A percentile compares a stretch with the other conserved stretches of the same genome.
These are phyloP conservation scores for Penicillium capsulatum DNA, from an alignment of 2,329 filamentous ascomycete genomes.

Conservation along the genomic window DNA sequence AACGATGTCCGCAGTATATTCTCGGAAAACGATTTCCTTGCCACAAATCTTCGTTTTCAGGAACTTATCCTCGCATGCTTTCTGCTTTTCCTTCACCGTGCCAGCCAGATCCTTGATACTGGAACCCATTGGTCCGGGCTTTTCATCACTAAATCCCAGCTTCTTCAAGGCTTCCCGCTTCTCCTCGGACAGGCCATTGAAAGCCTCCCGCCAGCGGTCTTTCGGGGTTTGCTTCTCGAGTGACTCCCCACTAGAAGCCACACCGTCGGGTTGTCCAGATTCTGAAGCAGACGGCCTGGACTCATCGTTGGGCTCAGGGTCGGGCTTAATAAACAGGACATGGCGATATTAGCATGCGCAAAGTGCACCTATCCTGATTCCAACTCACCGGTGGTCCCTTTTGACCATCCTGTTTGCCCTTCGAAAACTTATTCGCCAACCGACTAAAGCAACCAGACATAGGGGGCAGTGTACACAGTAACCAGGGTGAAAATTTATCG, in stretches of 20 bases:
- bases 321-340: no score
- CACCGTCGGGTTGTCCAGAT: no score
- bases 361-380: no score
- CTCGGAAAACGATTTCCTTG: conserved; percentile 8
- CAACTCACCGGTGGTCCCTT: no score
- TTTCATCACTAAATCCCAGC: conserved; percentile 3
- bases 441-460: no score
- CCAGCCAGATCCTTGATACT: conserved; percentile 5
- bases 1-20: conserved; percentile 14
- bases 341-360: no score
- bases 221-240: neutral
- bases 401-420: no score
- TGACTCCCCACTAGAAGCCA: neutral
- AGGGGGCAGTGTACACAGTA: no score
- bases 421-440: no score
- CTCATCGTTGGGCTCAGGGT: no score
- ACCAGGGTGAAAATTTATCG: no score
- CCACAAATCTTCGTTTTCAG: conserved; percentile 8
- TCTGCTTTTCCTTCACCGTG: conserved; percentile 4
- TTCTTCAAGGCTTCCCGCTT: conserved; percentile 4
- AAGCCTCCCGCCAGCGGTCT: conserved; percentile 1
- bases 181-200: neutral
- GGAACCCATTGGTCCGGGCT: conserved; percentile 1
- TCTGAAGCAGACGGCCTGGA: no score
- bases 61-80: conserved; percentile 11